Evolutionary conservation across 306 rosid species (phyloP), one percentile per base, ranked within the genome.

Genomic region (Sicyos edulis): DNA sequence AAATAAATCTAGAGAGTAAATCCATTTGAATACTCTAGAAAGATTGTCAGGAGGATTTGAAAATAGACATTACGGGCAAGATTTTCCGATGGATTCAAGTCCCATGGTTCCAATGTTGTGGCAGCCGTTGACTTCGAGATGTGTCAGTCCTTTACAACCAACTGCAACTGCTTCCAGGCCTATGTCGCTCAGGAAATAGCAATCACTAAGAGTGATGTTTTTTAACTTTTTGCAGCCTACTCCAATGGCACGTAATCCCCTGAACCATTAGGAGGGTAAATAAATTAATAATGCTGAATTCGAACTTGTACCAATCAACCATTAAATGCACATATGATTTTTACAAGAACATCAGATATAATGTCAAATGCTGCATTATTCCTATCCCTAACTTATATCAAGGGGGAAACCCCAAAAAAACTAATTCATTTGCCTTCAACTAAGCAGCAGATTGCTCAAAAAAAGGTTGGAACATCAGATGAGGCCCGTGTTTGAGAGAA

Each of bases 51-150:
- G 61, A 63, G 57, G 61, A 80, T 72, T 54, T 61, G 73, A 44
- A 79, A 29, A 69, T 73, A 75, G 81, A 87, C 9, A 90, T 55
- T 91, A 95, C 96, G 16, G 77, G 97, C 92, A 91, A 79, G 85
- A 88, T 81, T 81, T 91, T 82, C 96, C 99, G 75, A 95, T 83
- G 59, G 85, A 89, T 80, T 91, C 91, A 37, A 87, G 80, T 51
- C 97, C 97, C 81, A 81, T 21, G 77, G 87, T 85, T 84, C 97
- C 95, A 57, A 95, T 87, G 73, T 91, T 87, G 84, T 91, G 99
- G 85, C 99, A 95, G 42, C 99, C 99, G 59, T 95, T 89, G 74
- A 95, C 89, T 84, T 91, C 96, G 55, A 95, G 96, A 81, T 95
- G 91, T 55, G 88, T 87, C 29, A 95, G 97, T 76, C 83, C 92